Evolutionary conservation across 257 asterid genomes (phyloP).

Genomic region (Solanum ossicruentum): DNA sequence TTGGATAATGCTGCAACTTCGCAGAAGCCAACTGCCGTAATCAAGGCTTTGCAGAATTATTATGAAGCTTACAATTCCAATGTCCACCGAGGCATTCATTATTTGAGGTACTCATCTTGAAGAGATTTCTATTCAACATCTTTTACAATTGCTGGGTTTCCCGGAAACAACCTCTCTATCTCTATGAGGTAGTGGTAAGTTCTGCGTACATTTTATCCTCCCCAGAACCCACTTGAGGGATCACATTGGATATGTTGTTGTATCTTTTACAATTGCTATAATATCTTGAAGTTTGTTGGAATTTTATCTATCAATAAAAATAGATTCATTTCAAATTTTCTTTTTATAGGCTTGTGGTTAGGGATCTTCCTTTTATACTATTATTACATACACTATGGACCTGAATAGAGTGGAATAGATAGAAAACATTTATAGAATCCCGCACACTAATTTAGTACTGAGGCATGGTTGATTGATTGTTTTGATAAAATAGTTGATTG

Average conservation of each 20-base stretch:
- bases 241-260: too few relatives aligned
- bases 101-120: constrained; percentile 43
- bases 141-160: too few relatives aligned
- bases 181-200: too few relatives aligned
- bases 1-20: constrained; percentile 99
- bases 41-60: constrained; percentile 57
- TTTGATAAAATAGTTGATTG: not conserved
- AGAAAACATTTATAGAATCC: not conserved
- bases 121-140: not conserved
- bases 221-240: too few relatives aligned
- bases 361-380: not conserved
- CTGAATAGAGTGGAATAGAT: not conserved
- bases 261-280: not conserved
- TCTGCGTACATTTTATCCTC: too few relatives aligned
- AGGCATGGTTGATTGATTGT: not conserved
- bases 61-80: constrained; percentile 76
- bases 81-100: constrained; percentile 95
- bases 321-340: not conserved
- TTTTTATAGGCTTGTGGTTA: not conserved
- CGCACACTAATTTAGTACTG: not conserved
- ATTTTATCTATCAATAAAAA: not conserved
- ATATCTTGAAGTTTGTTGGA: not conserved
- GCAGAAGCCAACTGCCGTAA: constrained; percentile 78
- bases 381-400: not conserved
- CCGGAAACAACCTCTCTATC: too few relatives aligned